Conservation (phyloP, 176 grass and related monocot species). For the Lolium perenne region DNA sequence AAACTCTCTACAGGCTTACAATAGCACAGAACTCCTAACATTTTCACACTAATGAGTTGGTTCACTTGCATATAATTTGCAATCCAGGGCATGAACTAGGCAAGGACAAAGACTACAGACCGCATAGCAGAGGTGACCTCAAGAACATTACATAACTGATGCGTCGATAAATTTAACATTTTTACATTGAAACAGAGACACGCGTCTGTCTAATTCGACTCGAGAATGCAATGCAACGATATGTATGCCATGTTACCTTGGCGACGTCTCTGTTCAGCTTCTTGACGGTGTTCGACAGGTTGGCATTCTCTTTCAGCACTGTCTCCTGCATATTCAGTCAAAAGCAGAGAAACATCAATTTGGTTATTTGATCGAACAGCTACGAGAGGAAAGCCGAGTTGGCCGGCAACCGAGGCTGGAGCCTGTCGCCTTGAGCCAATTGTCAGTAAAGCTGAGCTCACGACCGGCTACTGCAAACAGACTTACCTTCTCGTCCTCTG, state of each 20-base stretch:
- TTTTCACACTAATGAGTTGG: neutral
- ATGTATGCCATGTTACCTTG: constrained; percentile 58
- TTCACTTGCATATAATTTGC: neutral
- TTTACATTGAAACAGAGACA: neutral
- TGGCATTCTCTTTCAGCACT: constrained; percentile 63
- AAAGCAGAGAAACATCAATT: constrained; percentile 9
- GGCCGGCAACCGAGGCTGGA: neutral
- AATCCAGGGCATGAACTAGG: neutral
- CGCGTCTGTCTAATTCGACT: neutral
- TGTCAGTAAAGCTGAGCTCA: neutral
- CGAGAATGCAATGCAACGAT: constrained; percentile 1
- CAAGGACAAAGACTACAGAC: too few relatives aligned
- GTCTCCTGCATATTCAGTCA: constrained; percentile 60
- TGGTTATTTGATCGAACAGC: neutral
- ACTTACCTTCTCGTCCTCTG: constrained; percentile 73
- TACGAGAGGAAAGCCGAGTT: neutral
- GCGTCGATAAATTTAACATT: neutral
- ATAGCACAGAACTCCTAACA: neutral
- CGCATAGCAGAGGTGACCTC: neutral
- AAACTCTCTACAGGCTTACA: neutral
- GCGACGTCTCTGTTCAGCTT: constrained; percentile 88
- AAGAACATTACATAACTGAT: neutral
- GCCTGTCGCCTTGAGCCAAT: neutral
- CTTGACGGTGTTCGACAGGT: constrained; percentile 67
- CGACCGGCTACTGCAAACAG: neutral